phyloP scores from a whole-genome alignment of 2,329 filamentous ascomycete species.

The Fusarium dlaminii region DNA sequence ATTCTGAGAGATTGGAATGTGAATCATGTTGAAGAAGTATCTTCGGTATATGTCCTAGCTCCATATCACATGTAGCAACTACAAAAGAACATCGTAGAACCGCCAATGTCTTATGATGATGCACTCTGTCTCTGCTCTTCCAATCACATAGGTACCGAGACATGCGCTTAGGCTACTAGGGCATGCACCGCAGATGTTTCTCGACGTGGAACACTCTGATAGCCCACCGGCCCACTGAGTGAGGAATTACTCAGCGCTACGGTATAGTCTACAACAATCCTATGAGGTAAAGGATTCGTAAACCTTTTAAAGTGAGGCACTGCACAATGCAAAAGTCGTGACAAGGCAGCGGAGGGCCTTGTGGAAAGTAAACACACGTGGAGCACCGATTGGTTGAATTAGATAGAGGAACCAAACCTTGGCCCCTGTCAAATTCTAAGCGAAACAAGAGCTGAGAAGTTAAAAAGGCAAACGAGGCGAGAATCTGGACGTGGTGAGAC shows the following conservation, averaged over 20 bases:
- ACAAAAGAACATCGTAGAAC: background rate
- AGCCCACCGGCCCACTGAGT: slow-evolving; percentile 8
- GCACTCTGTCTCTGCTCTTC: background rate
- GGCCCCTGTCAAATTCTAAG: slow-evolving; percentile 25
- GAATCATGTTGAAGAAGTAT: background rate
- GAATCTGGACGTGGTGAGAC: slow-evolving; percentile 6
- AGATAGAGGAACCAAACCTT: background rate
- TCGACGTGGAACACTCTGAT: slow-evolving; percentile 11
- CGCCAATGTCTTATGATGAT: background rate
- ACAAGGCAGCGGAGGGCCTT: slow-evolving; percentile 5
- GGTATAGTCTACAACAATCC: background rate
- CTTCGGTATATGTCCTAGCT: background rate
- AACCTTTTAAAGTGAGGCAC: slow-evolving; percentile 1
- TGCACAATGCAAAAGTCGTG: background rate
- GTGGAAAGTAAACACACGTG: slow-evolving; percentile 28
- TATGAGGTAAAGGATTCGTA: background rate
- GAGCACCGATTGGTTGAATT: slow-evolving; percentile 31
- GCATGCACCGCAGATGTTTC: background rate
- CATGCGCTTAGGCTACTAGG: background rate
- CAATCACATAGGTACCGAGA: background rate
- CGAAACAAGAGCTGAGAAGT: slow-evolving; percentile 21
- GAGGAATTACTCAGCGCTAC: background rate
- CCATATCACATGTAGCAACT: background rate
- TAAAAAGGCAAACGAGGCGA: slow-evolving; percentile 5
- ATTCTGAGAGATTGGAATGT: background rate